These are phyloP conservation scores for Penicillium sp. DNA, from an alignment of 2,329 filamentous ascomycete species.

Conservation along the genomic window DNA sequence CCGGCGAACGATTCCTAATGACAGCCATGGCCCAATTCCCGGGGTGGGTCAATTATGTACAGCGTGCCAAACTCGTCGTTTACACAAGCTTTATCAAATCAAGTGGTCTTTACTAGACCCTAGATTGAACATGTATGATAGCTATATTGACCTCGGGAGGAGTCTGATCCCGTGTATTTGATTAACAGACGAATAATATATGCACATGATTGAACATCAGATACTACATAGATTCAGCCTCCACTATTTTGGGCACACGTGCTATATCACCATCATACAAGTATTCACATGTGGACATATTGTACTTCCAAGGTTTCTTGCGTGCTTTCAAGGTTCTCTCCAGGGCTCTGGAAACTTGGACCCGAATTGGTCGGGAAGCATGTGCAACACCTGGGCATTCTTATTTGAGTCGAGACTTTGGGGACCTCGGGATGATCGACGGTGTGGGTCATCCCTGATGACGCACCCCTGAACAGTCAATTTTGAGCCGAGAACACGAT, in stretches of 20 bases:
- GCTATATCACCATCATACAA: too few species aligned
- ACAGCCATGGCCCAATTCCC: not conserved
- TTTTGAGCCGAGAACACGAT: not conserved
- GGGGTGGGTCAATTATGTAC: not conserved
- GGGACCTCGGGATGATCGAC: not conserved
- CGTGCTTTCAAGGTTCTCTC: not conserved
- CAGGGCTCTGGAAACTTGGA: not conserved
- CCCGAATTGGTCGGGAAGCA: not conserved
- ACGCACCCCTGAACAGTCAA: not conserved
- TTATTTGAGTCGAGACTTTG: not conserved
- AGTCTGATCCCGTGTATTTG: too few species aligned
- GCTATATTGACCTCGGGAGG: not conserved
- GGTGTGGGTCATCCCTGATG: not conserved
- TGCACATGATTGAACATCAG: too few species aligned
- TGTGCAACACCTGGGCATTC: not conserved
- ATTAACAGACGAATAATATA: too few species aligned
- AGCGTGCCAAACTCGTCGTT: not conserved
- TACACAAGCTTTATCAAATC: slow-evolving; percentile 1
- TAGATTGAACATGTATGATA: not conserved
- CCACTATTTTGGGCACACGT: too few species aligned
- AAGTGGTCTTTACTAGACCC: not conserved
- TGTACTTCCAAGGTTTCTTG: not conserved
- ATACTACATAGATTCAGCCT: too few species aligned
- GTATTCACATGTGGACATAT: too few species aligned
- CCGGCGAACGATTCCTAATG: not conserved